phyloP scores from a whole-genome alignment of 2,329 filamentous ascomycete genomes.

The Ilyonectria destructans region DNA sequence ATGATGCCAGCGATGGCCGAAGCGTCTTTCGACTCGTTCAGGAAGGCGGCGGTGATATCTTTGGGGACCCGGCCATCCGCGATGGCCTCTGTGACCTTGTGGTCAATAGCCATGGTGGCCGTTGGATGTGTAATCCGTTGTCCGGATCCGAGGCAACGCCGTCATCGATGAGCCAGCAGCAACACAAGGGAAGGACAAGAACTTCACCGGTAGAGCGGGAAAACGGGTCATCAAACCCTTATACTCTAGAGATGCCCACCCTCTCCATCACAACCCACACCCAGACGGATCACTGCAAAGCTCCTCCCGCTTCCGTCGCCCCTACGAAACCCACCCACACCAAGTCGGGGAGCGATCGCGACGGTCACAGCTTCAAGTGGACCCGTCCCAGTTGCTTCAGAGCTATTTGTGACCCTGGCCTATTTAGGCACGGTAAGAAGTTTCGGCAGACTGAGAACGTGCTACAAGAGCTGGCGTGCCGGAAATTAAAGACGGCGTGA shows the following conservation, averaged over 20 bases:
- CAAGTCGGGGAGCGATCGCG: not conserved
- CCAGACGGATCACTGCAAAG: not conserved
- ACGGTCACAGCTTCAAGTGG: not conserved
- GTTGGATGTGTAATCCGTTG: not conserved
- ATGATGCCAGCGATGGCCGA: conserved; percentile 59
- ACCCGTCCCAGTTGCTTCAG: not conserved
- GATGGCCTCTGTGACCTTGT: conserved; percentile 52
- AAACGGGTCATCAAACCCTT: not conserved
- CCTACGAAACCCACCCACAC: not conserved
- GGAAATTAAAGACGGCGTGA: conserved; percentile 20
- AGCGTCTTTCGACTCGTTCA: conserved; percentile 56
- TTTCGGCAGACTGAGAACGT: not conserved
- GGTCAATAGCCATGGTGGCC: conserved; percentile 44
- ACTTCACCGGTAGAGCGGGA: too few relatives aligned
- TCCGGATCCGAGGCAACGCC: conserved; percentile 6
- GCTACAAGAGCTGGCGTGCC: conserved; percentile 6
- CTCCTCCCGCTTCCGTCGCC: not conserved
- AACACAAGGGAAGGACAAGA: not conserved
- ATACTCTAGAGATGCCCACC: not conserved
- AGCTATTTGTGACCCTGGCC: conserved; percentile 4
- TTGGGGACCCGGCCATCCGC: conserved; percentile 56
- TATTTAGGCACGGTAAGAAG: conserved; percentile 5
- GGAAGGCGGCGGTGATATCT: conserved; percentile 52
- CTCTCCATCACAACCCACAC: not conserved
- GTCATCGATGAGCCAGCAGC: conserved; percentile 11